Conservation (phyloP, 2,329 filamentous ascomycete genomes). For the Rutstroemia sydowiana region DNA sequence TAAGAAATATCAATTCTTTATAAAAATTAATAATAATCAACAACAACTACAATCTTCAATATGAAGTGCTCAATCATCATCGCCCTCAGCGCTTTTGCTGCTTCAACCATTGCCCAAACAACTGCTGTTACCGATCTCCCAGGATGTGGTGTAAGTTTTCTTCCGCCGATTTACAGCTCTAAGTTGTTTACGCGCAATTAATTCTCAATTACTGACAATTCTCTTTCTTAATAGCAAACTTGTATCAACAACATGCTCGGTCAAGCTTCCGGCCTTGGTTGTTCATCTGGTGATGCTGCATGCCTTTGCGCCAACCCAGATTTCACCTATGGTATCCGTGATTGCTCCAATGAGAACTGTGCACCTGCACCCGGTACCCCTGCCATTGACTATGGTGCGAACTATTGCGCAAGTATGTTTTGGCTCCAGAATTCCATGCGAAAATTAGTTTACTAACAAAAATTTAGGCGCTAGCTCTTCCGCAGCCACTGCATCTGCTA, state of each 20-base stretch:
- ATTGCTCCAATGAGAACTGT: slow-evolving; percentile 37
- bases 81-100: slow-evolving; percentile 22
- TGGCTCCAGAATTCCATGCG: not conserved
- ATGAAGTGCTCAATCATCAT: slow-evolving; percentile 27
- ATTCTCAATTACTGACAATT: slow-evolving; percentile 14
- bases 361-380: slow-evolving; percentile 17
- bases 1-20: not conserved
- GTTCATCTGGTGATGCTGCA: slow-evolving; percentile 29
- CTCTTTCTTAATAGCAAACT: slow-evolving; percentile 22
- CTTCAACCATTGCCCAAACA: slow-evolving; percentile 22
- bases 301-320: slow-evolving; percentile 39
- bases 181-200: not conserved
- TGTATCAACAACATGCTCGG: slow-evolving; percentile 41
- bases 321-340: slow-evolving; percentile 40
- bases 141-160: slow-evolving; percentile 29
- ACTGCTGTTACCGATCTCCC: slow-evolving; percentile 17
- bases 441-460: not conserved
- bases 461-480: too few relatives aligned
- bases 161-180: not conserved
- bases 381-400: slow-evolving; percentile 26
- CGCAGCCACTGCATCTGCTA: too few relatives aligned
- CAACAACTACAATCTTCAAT: slow-evolving; percentile 16
- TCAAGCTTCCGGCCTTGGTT: slow-evolving; percentile 35
- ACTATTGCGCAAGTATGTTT: slow-evolving; percentile 24
- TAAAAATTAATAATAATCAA: not conserved